A percentile compares a stretch with the other conserved stretches of the same genome.
phyloP scores from a whole-genome alignment of 495 filamentous ascomycete genomes.

The Neurospora sp. region DNA sequence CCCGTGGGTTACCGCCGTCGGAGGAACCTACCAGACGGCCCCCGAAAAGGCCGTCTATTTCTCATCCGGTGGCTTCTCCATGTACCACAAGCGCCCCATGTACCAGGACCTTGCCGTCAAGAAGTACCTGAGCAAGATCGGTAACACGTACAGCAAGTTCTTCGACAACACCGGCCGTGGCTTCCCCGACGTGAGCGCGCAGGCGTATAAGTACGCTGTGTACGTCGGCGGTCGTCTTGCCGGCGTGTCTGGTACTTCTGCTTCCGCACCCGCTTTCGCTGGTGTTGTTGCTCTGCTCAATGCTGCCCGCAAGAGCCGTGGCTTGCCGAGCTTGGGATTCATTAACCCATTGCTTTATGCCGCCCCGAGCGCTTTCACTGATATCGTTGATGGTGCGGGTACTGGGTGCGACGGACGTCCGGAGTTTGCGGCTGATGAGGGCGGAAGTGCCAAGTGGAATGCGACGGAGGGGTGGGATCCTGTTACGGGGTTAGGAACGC shows the following conservation, averaged over 20 bases:
- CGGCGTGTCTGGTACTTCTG: slow-evolving; percentile 47
- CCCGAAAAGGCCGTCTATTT: slow-evolving; percentile 51
- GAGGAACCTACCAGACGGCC: slow-evolving; percentile 48
- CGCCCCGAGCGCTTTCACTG: slow-evolving; percentile 42
- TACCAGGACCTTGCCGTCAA: slow-evolving; percentile 52
- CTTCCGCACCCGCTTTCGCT: slow-evolving; percentile 52
- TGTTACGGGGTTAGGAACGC: slow-evolving; percentile 36
- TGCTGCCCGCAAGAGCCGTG: slow-evolving; percentile 48
- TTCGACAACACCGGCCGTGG: slow-evolving; percentile 53
- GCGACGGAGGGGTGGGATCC: slow-evolving; percentile 37
- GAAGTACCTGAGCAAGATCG: slow-evolving; percentile 30
- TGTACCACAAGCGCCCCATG: slow-evolving; percentile 47
- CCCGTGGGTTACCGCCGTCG: slow-evolving; percentile 67
- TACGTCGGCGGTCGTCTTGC: slow-evolving; percentile 1
- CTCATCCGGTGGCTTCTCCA: slow-evolving; percentile 55
- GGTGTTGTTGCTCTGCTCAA: slow-evolving; percentile 59
- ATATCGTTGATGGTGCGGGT: slow-evolving; percentile 51
- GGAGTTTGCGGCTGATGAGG: slow-evolving; percentile 9
- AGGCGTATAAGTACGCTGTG: slow-evolving; percentile 18
- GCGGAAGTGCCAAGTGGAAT: slow-evolving; percentile 48
- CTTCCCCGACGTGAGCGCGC: slow-evolving; percentile 65
- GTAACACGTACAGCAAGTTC: slow-evolving; percentile 10
- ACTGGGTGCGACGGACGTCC: slow-evolving; percentile 46
- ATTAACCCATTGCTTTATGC: slow-evolving; percentile 68
- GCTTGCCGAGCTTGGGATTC: slow-evolving; percentile 54